Percentiles rank a stretch among this genome's conserved stretches.
Evolutionary conservation across 768 basidiomycete genomes (phyloP).

Genomic region (Clathrus columnatus): DNA sequence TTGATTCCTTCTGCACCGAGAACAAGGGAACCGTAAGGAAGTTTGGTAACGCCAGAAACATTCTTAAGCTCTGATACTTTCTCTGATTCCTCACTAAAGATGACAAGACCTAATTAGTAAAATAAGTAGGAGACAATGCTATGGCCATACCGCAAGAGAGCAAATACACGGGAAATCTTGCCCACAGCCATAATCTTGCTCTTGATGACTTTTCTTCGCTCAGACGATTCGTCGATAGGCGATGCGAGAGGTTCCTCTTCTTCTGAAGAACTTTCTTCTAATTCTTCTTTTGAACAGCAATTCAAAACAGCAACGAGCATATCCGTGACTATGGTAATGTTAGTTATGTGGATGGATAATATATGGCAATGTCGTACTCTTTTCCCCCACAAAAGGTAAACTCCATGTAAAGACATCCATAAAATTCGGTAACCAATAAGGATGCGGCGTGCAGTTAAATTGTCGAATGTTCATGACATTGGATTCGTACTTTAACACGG

Average conservation of each 20-base stretch:
- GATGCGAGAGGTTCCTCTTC: slow-evolving; percentile 22
- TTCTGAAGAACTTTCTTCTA: slow-evolving; percentile 42
- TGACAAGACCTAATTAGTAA: neutral
- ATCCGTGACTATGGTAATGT: slow-evolving; percentile 69
- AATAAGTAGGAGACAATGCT: neutral
- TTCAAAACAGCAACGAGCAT: slow-evolving; percentile 97
- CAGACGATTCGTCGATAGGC: slow-evolving; percentile 40
- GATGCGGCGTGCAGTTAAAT: slow-evolving; percentile 92
- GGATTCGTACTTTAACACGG: slow-evolving; percentile 97
- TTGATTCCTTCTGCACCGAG: slow-evolving; percentile 91
- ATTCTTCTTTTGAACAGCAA: slow-evolving; percentile 92
- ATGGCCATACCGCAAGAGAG: slow-evolving; percentile 72
- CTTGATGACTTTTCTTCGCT: slow-evolving; percentile 88
- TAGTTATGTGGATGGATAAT: neutral
- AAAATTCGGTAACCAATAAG: slow-evolving; percentile 98
- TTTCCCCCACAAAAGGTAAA: slow-evolving; percentile 95
- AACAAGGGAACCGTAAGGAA: slow-evolving; percentile 79
- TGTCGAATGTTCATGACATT: slow-evolving; percentile 99
- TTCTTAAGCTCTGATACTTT: slow-evolving; percentile 94
- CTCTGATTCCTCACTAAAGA: slow-evolving; percentile 87
- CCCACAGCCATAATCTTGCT: slow-evolving; percentile 98
- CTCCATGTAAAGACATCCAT: slow-evolving; percentile 99
- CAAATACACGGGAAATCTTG: slow-evolving; percentile 92
- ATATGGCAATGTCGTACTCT: slow-evolving; percentile 52
- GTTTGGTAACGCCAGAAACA: slow-evolving; percentile 64